Evolutionary conservation across 768 basidiomycete species (phyloP).

Genomic region (Kwoniella mangroviensis): DNA sequence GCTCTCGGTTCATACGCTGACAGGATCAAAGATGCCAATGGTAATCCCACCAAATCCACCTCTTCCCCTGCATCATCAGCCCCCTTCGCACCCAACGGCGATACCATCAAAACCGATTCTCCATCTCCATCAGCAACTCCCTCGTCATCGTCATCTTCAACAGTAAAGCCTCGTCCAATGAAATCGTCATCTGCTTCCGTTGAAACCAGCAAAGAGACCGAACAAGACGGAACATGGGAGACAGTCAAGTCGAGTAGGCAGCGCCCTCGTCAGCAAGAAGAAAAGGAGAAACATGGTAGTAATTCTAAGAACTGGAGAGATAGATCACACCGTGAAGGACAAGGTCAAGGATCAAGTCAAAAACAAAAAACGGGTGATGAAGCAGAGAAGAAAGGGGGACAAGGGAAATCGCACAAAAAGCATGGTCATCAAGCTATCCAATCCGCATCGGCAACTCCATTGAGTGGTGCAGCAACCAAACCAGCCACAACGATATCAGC

Average conservation of each 20-base stretch:
- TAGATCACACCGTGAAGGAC: conserved; percentile 17
- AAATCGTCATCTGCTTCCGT: conserved; percentile 19
- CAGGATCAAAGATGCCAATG: conserved; percentile 38
- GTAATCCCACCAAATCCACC: conserved; percentile 7
- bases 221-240: conserved; percentile 49
- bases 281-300: conserved; percentile 32
- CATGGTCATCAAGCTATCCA: conserved; percentile 4
- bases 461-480: not conserved
- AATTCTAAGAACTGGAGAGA: conserved; percentile 33
- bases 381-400: conserved; percentile 22
- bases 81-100: not conserved
- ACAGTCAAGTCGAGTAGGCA: conserved; percentile 39
- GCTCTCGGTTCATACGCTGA: conserved; percentile 53
- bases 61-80: not conserved
- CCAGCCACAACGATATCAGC: conserved; percentile 3
- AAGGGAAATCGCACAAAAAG: conserved; percentile 25
- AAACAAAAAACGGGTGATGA: conserved; percentile 17
- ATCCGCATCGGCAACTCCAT: conserved; percentile 8
- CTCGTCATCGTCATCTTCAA: conserved; percentile 14
- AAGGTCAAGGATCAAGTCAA: conserved; percentile 3
- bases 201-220: conserved; percentile 6
- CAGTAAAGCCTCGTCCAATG: conserved; percentile 3
- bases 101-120: conserved; percentile 1
- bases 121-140: conserved; percentile 13
- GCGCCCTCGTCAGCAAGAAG: conserved; percentile 7